Conservation (phyloP, 495 filamentous ascomycete species). For the Penicillium lividum region DNA sequence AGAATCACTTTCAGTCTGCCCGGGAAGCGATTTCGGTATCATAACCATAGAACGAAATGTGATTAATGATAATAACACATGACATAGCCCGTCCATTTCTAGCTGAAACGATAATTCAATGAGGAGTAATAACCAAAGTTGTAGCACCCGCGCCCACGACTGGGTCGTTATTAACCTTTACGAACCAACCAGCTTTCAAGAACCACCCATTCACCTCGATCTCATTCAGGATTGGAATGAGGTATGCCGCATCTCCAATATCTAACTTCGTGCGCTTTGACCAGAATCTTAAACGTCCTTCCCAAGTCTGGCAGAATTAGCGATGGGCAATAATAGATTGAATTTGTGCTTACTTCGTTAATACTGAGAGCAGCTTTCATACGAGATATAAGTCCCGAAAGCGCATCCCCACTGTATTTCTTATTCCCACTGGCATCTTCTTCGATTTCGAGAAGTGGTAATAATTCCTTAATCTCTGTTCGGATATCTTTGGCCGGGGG, state of each 20-base stretch:
- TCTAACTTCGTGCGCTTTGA: not conserved
- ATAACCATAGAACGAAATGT: no score
- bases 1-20: no score
- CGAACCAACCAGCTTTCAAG: conserved; percentile 2
- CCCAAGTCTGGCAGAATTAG: conserved; percentile 5
- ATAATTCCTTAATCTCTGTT: conserved; percentile 3
- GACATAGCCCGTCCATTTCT: no score
- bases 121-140: conserved; percentile 1
- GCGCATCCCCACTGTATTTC: conserved; percentile 7
- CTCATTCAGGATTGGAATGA: conserved; percentile 1
- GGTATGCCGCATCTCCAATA: conserved; percentile 1
- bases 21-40: no score
- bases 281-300: conserved; percentile 10
- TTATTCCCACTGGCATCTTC: conserved; percentile 8
- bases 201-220: not conserved
- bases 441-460: conserved; percentile 3
- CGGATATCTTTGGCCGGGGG: not conserved
- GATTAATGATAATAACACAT: no score
- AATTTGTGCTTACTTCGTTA: conserved; percentile 5
- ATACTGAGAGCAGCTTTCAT: conserved; percentile 5
- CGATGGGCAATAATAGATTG: not conserved
- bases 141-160: conserved; percentile 1
- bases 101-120: no score
- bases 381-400: conserved; percentile 3
- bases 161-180: conserved; percentile 6